These are phyloP conservation scores for Mycena pura DNA, from an alignment of 768 basidiomycete species.

Conservation along the genomic window DNA sequence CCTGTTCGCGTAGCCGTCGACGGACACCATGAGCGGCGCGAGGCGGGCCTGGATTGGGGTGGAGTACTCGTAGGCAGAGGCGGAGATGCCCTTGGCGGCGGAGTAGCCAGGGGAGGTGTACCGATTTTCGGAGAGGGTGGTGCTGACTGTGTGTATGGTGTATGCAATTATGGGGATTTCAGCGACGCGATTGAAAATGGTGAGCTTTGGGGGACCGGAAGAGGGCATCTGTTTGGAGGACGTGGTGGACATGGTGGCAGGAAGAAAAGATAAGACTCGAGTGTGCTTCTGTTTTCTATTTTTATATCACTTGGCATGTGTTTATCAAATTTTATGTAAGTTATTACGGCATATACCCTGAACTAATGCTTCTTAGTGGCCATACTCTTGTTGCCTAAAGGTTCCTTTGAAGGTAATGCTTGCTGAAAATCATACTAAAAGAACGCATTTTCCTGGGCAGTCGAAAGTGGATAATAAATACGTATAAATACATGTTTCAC, in stretches of 20 bases:
- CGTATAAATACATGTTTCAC: too few relatives aligned
- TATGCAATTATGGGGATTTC: slow-evolving; percentile 77
- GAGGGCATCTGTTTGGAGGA: slow-evolving; percentile 26
- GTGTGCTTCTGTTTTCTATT: neutral
- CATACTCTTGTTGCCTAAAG: too few relatives aligned
- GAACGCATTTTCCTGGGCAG: too few relatives aligned
- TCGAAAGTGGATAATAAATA: too few relatives aligned
- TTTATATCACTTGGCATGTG: neutral
- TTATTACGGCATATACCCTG: too few relatives aligned
- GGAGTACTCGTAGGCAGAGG: slow-evolving; percentile 63
- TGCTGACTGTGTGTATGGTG: slow-evolving; percentile 64
- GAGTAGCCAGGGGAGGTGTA: slow-evolving; percentile 71
- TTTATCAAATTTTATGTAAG: too few relatives aligned
- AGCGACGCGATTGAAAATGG: slow-evolving; percentile 66
- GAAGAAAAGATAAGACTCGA: slow-evolving; percentile 1
- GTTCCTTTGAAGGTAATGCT: too few relatives aligned
- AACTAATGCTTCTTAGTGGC: too few relatives aligned
- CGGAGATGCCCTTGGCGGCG: slow-evolving; percentile 67
- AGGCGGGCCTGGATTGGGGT: slow-evolving; percentile 71
- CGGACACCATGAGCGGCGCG: slow-evolving; percentile 68
- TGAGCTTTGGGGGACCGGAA: slow-evolving; percentile 57
- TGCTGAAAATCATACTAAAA: too few relatives aligned
- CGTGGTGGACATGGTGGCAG: slow-evolving; percentile 21
- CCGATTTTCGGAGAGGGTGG: slow-evolving; percentile 61
- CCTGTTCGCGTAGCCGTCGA: slow-evolving; percentile 67